Conservation (phyloP, 1,284 basidiomycete genomes). For the Fomes fomentarius region DNA sequence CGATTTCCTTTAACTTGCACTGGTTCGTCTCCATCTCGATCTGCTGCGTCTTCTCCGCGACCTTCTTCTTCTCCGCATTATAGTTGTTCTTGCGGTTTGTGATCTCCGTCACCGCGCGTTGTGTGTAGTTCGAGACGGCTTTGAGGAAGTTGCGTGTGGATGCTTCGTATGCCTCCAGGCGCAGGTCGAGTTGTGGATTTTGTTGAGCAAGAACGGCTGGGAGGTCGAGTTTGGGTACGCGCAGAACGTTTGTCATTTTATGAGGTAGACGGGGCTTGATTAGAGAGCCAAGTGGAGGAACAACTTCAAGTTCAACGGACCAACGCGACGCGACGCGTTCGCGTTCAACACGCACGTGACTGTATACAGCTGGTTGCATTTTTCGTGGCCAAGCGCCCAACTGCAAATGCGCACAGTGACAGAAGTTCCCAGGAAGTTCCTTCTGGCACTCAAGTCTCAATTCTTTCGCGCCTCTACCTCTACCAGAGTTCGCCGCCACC, state of each 20-base stretch:
- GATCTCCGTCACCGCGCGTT: constrained; percentile 64
- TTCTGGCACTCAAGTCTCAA: no score
- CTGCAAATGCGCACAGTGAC: no score
- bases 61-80: constrained; percentile 58
- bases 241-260: constrained; percentile 42
- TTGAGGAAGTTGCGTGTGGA: constrained; percentile 72
- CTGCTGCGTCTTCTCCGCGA: constrained; percentile 56
- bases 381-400: no score
- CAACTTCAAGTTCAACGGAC: no score
- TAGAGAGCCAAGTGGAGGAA: no score
- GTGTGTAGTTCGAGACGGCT: constrained; percentile 69
- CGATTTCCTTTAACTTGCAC: constrained; percentile 74
- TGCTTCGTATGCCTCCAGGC: constrained; percentile 60
- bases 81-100: constrained; percentile 61
- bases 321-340: background rate
- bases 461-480: no score
- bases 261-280: no score
- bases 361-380: no score
- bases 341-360: background rate
- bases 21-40: constrained; percentile 68
- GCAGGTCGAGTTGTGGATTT: constrained; percentile 67
- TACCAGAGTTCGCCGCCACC: no score
- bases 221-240: constrained; percentile 67
- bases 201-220: constrained; percentile 54
- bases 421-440: no score